Base-by-base conservation (phyloP, 352 stramenopile species). In the Phytophthora megakarya region DNA sequence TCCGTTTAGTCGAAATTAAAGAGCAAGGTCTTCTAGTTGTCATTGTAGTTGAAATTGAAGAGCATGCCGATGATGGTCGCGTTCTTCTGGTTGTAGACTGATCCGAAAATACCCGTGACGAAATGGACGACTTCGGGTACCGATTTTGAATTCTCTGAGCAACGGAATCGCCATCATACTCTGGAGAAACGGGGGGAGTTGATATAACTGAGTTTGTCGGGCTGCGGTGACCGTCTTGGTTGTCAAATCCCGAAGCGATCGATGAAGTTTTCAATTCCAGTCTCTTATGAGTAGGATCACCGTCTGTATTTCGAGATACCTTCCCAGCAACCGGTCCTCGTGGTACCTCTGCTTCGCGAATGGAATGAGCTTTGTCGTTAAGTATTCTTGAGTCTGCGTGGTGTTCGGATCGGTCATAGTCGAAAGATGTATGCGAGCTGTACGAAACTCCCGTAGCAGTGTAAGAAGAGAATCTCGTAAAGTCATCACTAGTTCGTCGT, bases 181-280 rank as follows among this genome's bases (percentile, higher is more conserved):
- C 13, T 6, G 45, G 47, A 38, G 52, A 61, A 33, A 39, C 42
- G 5, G 59, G 51, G 8, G 51, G 5, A 32, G 56, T 48, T 3
- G 64, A 68, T 18, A 22, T 40, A 21, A 69, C 59, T 12, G 65
- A 69, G 22, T 66, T 61, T 13, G 65, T 70, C 23, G 59, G 59
- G 22, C 65, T 73, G 22, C 1, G 44, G n/a, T n/a, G 42, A 15
- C 65, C 60, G 12, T 60, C 53, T 60, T 70, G 59, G 26, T 69
- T 69, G 13, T 50, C 51, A 26, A n/a, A 7, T 23, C 22, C 15
- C 40, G 25, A 25, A 35, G 22, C 30, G 15, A 28, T 12, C 3
- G 39, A 45, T 38, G 44, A 49, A 1, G 35, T 40, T 25, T 16
- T 37, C 26, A 43, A 35, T 26, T 48, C n/a, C 13, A 13, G 21